phyloP scores from a whole-genome alignment of 2,329 filamentous ascomycete genomes.

The Rachicladosporium sp. region DNA sequence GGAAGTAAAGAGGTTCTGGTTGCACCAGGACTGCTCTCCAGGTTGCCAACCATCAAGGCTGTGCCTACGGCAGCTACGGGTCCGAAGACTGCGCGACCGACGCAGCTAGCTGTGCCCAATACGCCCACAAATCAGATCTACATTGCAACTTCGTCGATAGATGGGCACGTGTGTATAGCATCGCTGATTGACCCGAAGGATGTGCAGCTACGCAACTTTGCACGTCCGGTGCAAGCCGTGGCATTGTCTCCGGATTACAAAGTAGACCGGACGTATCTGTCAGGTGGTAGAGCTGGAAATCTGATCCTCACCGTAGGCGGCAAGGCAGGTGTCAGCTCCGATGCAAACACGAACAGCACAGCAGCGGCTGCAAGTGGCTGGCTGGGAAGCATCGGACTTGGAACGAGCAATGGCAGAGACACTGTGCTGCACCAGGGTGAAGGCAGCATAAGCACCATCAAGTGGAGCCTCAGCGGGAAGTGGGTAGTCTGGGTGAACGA shows the following conservation, averaged over 20 bases:
- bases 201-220: slow-evolving; percentile 84
- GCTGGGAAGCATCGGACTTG: slow-evolving; percentile 79
- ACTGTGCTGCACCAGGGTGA: slow-evolving; percentile 83
- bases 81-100: not conserved
- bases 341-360: slow-evolving; percentile 79
- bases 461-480: slow-evolving; percentile 86
- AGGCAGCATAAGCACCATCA: slow-evolving; percentile 78
- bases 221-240: slow-evolving; percentile 80
- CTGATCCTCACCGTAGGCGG: slow-evolving; percentile 78
- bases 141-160: slow-evolving; percentile 85
- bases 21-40: no score
- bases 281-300: slow-evolving; percentile 77
- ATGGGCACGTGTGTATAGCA: slow-evolving; percentile 88
- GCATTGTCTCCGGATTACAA: slow-evolving; percentile 93
- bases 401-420: slow-evolving; percentile 64
- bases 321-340: slow-evolving; percentile 61
- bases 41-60: slow-evolving; percentile 1
- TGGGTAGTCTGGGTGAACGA: slow-evolving; percentile 95
- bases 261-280: slow-evolving; percentile 76
- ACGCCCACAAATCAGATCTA: slow-evolving; percentile 83
- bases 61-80: no score
- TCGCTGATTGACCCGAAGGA: slow-evolving; percentile 81
- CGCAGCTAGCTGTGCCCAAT: slow-evolving; percentile 45
- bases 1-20: slow-evolving; percentile 13
- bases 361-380: slow-evolving; percentile 69